Evolutionary conservation across 345 rosid genomes (phyloP).

Genomic region (Rhodamnia rubescens): DNA sequence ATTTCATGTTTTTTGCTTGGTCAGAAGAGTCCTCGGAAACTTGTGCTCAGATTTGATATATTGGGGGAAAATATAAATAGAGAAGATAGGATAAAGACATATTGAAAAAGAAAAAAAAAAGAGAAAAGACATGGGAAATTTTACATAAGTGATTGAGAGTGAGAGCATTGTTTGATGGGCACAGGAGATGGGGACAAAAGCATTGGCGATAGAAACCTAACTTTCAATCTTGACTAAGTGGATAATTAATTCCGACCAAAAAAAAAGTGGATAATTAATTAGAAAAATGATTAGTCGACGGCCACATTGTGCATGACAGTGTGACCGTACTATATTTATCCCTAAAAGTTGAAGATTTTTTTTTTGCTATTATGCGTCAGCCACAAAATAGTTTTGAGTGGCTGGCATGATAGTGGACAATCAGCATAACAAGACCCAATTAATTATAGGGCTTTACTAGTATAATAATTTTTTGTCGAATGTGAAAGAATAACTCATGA

Average conservation of each 20-base stretch:
- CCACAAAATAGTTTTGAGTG: too few species aligned
- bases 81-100: not conserved
- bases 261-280: not conserved
- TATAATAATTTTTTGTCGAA: too few species aligned
- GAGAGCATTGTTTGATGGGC: not conserved
- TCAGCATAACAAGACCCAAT: too few species aligned
- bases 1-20: not conserved
- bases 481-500: too few species aligned
- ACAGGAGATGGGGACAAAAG: not conserved
- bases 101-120: not conserved
- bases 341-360: too few species aligned
- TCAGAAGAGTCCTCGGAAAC: not conserved
- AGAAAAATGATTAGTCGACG: not conserved
- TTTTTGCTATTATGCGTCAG: too few species aligned
- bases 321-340: too few species aligned
- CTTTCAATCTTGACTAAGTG: not conserved
- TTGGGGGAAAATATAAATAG: not conserved
- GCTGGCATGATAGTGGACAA: too few species aligned
- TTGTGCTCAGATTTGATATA: not conserved
- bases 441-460: too few species aligned
- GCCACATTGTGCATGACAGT: too few species aligned
- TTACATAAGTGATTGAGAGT: not conserved
- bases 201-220: not conserved
- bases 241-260: not conserved
- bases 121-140: not conserved